These are phyloP conservation scores for Chondrostereum purpureum DNA, from an alignment of 1,284 basidiomycete species.

Conservation along the genomic window DNA sequence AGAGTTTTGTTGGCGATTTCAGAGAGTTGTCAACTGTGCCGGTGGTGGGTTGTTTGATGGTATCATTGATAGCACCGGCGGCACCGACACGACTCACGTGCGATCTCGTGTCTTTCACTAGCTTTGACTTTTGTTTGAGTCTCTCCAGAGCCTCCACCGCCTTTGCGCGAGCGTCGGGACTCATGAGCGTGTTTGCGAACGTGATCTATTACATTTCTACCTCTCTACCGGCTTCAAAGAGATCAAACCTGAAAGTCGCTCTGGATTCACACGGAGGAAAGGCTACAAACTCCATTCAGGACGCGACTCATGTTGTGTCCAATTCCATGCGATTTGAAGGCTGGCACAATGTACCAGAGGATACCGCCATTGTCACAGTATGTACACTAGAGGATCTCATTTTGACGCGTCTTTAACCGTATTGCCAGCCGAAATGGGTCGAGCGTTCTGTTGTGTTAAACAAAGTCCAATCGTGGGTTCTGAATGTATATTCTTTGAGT, in stretches of 20 bases:
- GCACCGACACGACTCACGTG: background rate
- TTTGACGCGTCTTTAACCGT: background rate
- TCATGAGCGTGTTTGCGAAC: slow-evolving; percentile 20
- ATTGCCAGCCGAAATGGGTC: slow-evolving; percentile 45
- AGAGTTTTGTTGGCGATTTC: too few species aligned
- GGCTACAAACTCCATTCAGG: slow-evolving; percentile 19
- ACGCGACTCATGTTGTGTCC: slow-evolving; percentile 42
- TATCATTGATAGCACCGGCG: too few species aligned
- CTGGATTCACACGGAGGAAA: slow-evolving; percentile 39
- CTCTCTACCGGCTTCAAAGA: slow-evolving; percentile 23
- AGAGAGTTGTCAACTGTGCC: too few species aligned
- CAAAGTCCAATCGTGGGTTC: slow-evolving; percentile 49
- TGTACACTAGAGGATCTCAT: slow-evolving; percentile 14
- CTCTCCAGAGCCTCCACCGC: background rate
- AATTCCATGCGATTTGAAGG: slow-evolving; percentile 51
- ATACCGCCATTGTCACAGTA: slow-evolving; percentile 38
- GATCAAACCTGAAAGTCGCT: slow-evolving; percentile 23
- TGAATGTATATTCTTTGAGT: too few species aligned
- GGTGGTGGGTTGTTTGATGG: too few species aligned
- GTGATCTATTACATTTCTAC: slow-evolving; percentile 27
- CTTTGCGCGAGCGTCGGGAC: background rate
- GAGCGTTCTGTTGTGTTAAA: slow-evolving; percentile 56
- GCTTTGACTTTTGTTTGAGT: too few species aligned
- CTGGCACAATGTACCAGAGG: slow-evolving; percentile 28
- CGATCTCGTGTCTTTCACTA: background rate